Evolutionary conservation across 176 grass and related monocot species (phyloP).

Genomic region (Aechmea fasciata): DNA sequence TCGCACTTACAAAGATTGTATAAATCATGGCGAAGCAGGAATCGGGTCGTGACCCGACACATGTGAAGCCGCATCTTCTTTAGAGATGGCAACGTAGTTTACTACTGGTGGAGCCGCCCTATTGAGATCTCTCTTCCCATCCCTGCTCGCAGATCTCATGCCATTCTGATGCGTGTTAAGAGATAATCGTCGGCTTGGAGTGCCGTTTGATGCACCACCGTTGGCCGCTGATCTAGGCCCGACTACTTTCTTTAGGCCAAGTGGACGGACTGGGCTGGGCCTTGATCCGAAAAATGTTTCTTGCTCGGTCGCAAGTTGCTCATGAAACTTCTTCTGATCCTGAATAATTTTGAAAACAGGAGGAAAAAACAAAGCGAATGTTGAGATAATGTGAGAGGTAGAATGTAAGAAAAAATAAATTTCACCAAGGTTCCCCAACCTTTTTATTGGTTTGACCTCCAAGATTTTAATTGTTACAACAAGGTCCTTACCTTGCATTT

Average conservation of each 20-base stretch:
- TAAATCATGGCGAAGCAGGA: background rate
- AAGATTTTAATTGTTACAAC: too few species aligned
- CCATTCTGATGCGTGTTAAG: conserved; percentile 37
- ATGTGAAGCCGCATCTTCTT: conserved; percentile 47
- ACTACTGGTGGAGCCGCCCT: conserved; percentile 40
- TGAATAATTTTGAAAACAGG: conserved; percentile 6
- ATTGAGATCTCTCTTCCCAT: conserved; percentile 45
- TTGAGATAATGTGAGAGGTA: background rate
- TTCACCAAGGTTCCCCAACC: too few species aligned
- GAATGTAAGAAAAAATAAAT: background rate
- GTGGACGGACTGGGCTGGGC: conserved; percentile 52
- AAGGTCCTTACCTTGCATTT: too few species aligned
- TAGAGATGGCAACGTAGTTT: conserved; percentile 63
- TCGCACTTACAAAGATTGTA: too few species aligned
- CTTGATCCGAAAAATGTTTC: conserved; percentile 54
- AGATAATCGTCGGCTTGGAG: conserved; percentile 34
- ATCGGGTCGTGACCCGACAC: conserved; percentile 31
- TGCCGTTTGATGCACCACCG: conserved; percentile 23
- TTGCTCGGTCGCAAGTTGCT: conserved; percentile 59
- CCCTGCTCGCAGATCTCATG: conserved; percentile 37
- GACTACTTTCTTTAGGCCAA: conserved; percentile 42
- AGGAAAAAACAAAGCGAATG: background rate
- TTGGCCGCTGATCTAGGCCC: conserved; percentile 26
- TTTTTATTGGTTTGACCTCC: too few species aligned
- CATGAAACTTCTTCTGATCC: conserved; percentile 88